Conservation (phyloP, 305 asterid genomes). For the Rubia peregrina region DNA sequence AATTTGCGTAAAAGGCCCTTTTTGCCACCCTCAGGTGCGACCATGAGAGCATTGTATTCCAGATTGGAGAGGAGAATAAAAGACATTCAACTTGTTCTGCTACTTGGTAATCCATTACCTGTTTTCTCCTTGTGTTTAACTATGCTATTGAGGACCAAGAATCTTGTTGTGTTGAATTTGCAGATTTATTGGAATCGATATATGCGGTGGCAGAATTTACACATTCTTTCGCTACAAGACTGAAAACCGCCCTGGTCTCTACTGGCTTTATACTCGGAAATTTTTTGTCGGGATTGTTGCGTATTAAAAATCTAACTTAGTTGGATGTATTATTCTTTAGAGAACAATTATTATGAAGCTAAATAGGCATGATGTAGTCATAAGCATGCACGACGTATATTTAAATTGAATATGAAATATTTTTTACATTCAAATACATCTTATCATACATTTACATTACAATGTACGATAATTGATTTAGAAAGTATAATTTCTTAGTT, state of each 20-base stretch:
- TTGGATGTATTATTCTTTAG: not conserved
- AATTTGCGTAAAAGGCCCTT: constrained; percentile 9
- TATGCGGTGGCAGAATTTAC: constrained; percentile 36
- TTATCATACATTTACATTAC: too few relatives aligned
- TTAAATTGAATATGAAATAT: too few relatives aligned
- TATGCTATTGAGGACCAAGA: not conserved
- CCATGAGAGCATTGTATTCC: constrained; percentile 20
- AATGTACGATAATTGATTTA: too few relatives aligned
- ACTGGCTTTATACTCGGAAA: constrained; percentile 30
- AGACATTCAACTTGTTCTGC: constrained; percentile 42
- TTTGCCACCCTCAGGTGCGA: constrained; percentile 29
- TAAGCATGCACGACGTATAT: too few relatives aligned
- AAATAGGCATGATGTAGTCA: not conserved
- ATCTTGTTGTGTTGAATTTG: constrained; percentile 10
- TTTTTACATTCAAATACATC: too few relatives aligned
- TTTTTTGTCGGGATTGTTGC: constrained; percentile 16
- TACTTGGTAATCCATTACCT: constrained; percentile 45
- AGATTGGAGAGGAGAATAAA: constrained; percentile 45
- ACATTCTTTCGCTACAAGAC: constrained; percentile 23
- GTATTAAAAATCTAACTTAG: not conserved
- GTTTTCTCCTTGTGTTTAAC: not conserved
- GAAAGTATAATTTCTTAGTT: too few relatives aligned
- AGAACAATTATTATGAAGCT: too few relatives aligned
- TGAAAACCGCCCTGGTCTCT: constrained; percentile 30
- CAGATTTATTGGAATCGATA: constrained; percentile 54